Base-by-base conservation (phyloP, 2,329 filamentous ascomycete genomes). In the Diplocarpon rosae region DNA sequence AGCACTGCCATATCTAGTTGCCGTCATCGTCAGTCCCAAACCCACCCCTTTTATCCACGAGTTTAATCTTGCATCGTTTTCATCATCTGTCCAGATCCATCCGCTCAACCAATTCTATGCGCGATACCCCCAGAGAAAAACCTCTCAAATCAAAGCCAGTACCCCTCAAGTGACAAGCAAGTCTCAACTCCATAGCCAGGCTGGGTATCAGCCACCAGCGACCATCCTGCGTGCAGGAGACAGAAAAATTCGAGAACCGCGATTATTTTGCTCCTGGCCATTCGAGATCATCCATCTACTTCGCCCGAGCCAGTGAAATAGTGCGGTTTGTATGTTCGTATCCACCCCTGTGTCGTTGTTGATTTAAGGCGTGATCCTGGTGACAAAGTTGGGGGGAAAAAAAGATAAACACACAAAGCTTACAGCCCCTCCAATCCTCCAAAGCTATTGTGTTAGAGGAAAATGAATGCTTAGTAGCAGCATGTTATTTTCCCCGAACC, bases 311-410 rank as follows among this genome's bases (percentile, higher is more conserved):
- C 46, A 43, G 43, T 24, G 20, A 34, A 45, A 51, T 50, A 47
- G 39, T 45, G 41, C 43, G 38, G 41, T 46, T 51, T 43, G 38
- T 52, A 48, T 49, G 20, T 17, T 54, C 52, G 46, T 53, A 45
- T 49, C 33, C 45, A 34, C 16, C 50, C 47, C 47, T 16, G 20
- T 45, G 46, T 52, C 45, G 42, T 47, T 35, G 34, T 31, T 31
- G 42, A 46, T 48, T 48, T 42, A 37, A 46, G 45, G 43, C 49
- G 46, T 48, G 40, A 50, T 48, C 49, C 48, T 60, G 54, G 48
- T 60, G 52, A 52, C 59, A 57, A 56, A 57, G 37, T 47, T 46
- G 47, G 16, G 52, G 51, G 51, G 39, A 28, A 50, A 53, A 56
- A 45, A 46, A 47, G 47, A 48, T 37, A n/a, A 48, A 41, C 35